Conservation (phyloP, 768 basidiomycete genomes). For the Glaciozyma martinii region DNA sequence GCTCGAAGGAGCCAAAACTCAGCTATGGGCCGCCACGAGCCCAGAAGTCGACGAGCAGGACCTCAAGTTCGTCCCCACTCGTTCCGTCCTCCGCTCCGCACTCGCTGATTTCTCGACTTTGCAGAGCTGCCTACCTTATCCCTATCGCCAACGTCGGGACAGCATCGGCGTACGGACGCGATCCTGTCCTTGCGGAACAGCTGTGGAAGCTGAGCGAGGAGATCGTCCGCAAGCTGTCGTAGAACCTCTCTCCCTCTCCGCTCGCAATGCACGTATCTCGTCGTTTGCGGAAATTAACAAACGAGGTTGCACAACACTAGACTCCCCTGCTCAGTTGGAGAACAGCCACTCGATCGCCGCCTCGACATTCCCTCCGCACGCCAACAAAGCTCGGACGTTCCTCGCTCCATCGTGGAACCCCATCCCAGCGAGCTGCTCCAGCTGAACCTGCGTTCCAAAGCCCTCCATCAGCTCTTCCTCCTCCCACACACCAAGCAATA, state of each 20-base stretch:
- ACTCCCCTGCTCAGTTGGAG: constrained; percentile 2
- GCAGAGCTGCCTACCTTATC: constrained; percentile 30
- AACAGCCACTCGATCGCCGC: constrained; percentile 76
- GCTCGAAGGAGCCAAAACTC: constrained; percentile 34
- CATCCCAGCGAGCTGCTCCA: constrained; percentile 79
- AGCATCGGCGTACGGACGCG: constrained; percentile 13
- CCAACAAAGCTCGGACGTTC: constrained; percentile 81
- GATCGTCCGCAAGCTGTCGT: constrained; percentile 40
- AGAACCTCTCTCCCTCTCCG: no score
- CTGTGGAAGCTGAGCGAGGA: constrained; percentile 32
- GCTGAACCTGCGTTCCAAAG: constrained; percentile 42
- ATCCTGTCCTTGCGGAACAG: constrained; percentile 19
- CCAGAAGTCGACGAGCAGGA: constrained; percentile 25
- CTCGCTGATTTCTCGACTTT: background rate
- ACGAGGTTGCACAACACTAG: background rate
- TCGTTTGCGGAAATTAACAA: background rate
- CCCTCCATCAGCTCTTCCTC: background rate
- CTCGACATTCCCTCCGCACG: constrained; percentile 87
- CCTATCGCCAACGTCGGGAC: constrained; percentile 24
- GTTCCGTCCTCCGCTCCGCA: background rate
- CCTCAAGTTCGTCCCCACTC: constrained; percentile 18
- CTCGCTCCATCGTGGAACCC: constrained; percentile 80
- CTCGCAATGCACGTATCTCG: no score
- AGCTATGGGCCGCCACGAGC: constrained; percentile 32
- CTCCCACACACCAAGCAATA: no score